Evolutionary conservation across 2,329 filamentous ascomycete species (phyloP).

Genomic region (Corinectria fuckeliana): DNA sequence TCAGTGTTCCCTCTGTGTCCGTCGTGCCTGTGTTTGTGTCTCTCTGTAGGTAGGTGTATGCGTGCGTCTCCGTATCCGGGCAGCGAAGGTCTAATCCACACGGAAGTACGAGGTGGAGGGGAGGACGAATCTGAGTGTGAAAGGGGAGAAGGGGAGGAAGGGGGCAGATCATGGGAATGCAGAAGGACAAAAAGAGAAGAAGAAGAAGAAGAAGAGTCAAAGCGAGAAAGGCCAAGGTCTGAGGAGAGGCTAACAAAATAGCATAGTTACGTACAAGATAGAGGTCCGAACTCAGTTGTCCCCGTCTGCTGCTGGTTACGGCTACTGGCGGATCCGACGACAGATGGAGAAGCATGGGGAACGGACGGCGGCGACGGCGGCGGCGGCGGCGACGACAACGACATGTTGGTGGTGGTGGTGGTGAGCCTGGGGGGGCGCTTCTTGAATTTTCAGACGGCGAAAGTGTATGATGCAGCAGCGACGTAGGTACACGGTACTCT

Average conservation of each 20-base stretch:
- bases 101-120: slow-evolving; percentile 3
- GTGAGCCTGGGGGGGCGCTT: neutral
- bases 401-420: neutral
- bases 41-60: neutral
- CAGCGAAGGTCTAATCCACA: neutral
- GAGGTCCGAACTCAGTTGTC: slow-evolving; percentile 6
- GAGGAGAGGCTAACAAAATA: slow-evolving; percentile 3
- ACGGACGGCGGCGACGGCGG: slow-evolving; percentile 10
- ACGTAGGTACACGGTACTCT: neutral
- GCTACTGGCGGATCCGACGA: slow-evolving; percentile 15
- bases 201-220: neutral
- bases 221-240: slow-evolving; percentile 5
- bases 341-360: slow-evolving; percentile 14
- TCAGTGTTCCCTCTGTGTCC: neutral
- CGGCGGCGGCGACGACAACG: neutral
- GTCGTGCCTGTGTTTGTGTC: neutral
- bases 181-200: neutral
- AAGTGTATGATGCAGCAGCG: neutral
- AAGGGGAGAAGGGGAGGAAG: neutral
- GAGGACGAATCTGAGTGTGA: neutral
- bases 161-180: too few species aligned
- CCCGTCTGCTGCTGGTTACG: slow-evolving; percentile 4
- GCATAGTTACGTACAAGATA: slow-evolving; percentile 4
- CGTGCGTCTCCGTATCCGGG: neutral
- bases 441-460: neutral